These are phyloP conservation scores for Pouteria glomerata DNA, from an alignment of 148 eudicot genomes.

Conservation along the genomic window DNA sequence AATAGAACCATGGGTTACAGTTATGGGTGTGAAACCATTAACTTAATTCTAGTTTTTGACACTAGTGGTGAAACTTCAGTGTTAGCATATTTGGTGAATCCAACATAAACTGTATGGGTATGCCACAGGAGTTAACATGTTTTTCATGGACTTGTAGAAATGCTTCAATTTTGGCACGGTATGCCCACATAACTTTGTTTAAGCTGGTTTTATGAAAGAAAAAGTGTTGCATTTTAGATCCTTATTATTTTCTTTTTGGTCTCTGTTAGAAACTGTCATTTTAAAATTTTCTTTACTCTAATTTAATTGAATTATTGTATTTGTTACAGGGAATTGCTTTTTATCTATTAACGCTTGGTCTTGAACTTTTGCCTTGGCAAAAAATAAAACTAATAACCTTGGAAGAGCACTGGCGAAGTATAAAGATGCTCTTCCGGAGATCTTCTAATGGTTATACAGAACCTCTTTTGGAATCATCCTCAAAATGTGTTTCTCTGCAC, in stretches of 20 bases:
- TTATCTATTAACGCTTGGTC: conserved; percentile 73
- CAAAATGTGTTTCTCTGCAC: conserved; percentile 37
- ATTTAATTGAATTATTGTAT: conserved; percentile 3
- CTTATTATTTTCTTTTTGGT: too few relatives aligned
- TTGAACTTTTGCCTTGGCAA: conserved; percentile 59
- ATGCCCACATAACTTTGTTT: too few relatives aligned
- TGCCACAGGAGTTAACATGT: not conserved
- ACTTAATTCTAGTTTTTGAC: too few relatives aligned
- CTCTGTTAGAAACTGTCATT: not conserved
- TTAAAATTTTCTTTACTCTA: not conserved
- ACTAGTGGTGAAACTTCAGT: not conserved
- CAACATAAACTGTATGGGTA: not conserved
- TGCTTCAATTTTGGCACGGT: too few relatives aligned
- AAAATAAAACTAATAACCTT: conserved; percentile 31
- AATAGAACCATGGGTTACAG: too few relatives aligned
- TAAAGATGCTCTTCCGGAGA: conserved; percentile 20
- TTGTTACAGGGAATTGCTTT: conserved; percentile 57
- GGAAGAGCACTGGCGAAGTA: conserved; percentile 35
- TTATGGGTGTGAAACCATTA: too few relatives aligned
- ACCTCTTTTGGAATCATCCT: conserved; percentile 62
- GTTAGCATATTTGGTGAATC: too few relatives aligned
- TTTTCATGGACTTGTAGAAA: too few relatives aligned
- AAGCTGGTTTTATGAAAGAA: not conserved
- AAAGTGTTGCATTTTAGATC: not conserved
- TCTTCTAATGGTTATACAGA: conserved; percentile 36